Base-by-base conservation (phyloP, 352 stramenopile genomes). In the Phytophthora pluvialis region DNA sequence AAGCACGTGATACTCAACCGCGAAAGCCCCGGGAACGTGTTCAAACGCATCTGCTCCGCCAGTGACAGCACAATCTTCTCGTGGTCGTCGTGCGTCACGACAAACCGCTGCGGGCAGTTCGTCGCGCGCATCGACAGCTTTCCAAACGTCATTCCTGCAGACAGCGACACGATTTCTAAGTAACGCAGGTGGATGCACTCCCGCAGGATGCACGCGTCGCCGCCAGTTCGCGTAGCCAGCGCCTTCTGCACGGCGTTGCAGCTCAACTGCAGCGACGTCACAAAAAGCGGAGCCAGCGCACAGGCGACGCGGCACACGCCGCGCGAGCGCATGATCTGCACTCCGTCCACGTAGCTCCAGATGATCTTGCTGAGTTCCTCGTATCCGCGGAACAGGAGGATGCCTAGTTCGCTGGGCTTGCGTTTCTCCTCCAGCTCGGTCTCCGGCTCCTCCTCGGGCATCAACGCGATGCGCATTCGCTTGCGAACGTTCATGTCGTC, bases 71-170 rank as follows among this genome's bases (percentile, higher is more conserved):
- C 84, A 64, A 95, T 95, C 73, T 93, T 74, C 64, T 95, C 87
- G 65, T 95, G 87, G 64, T 95, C 87, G 57, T 93, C 84, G 70
- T 95, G 87, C 9, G 87, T 95, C 45, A 95, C 87, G 1, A 93
- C 87, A 32, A 95, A 95, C 36, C 87, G 84, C 70, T 95, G 87
- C 50, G 87, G 85, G 32, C 87, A 95, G 63, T 95, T 86, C 16
- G 78, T 88, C 8, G 87, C 87, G 52, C 83, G 85, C 87, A 95
- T 95, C 56, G 87, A 95, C 2, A 90, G 65, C 63, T 92, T 90
- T 25, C 87, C 84, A 49, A 95, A 95, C 7, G 74, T 87, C 68
- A 95, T 91, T 18, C 87, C 87, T 10, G 87, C 86, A 7, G 87
- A 89, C 33, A 95, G 68, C 56, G 87, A 90, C 45, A 93, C 80